phyloP scores from a whole-genome alignment of 129 eudicot genomes.

The Centrapalus pauciflorus region DNA sequence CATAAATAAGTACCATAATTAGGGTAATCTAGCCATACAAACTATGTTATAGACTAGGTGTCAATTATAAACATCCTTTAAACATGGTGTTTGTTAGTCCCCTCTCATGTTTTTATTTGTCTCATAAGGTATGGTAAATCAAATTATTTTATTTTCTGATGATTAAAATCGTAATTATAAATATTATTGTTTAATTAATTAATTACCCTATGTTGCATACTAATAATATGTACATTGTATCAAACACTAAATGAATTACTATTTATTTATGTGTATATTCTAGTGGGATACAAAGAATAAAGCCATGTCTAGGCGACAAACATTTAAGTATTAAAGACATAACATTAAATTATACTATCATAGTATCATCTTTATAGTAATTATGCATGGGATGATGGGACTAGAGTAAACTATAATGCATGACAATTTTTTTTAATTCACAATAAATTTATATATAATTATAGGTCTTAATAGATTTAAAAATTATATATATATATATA shows the following conservation, averaged over 20 bases:
- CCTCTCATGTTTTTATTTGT: conserved; percentile 11
- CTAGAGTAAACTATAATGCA: background rate
- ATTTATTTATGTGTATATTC: background rate
- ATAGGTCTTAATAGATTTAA: no score
- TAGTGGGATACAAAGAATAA: background rate
- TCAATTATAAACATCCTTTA: conserved; percentile 6
- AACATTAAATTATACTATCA: background rate
- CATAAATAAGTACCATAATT: no score
- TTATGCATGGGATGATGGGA: no score
- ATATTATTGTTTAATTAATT: background rate
- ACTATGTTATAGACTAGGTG: background rate
- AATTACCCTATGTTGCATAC: background rate
- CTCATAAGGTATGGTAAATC: background rate
- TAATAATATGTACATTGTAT: conserved; percentile 5
- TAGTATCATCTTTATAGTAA: background rate
- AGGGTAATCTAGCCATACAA: no score
- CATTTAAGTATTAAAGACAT: background rate
- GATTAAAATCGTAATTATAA: background rate
- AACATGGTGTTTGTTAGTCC: conserved; percentile 4
- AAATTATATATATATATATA: no score
- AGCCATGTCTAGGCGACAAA: conserved; percentile 1
- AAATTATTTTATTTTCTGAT: background rate
- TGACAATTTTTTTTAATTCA: no score
- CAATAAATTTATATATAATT: no score
- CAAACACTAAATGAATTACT: background rate